Conservation (phyloP, 108 stramenopile genomes). For the Stephanodiscus triporus region DNA sequence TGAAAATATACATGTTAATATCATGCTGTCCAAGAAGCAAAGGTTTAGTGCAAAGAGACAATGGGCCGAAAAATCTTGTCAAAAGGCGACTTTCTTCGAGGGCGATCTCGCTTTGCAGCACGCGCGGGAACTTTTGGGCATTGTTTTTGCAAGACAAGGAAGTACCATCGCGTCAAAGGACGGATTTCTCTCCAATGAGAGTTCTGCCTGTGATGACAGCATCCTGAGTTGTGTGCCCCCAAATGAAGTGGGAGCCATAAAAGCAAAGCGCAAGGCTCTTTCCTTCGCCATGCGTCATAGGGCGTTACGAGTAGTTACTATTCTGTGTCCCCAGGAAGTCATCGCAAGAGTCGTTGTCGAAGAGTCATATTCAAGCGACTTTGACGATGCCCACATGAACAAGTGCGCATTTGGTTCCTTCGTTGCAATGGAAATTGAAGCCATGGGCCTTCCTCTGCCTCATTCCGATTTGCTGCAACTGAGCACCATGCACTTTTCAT, state of each 20-base stretch:
- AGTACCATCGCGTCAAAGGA: constrained; percentile 34
- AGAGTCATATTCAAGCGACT: constrained; percentile 47
- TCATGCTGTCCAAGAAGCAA: constrained; percentile 12
- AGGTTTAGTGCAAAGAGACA: constrained; percentile 18
- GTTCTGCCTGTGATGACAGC: constrained; percentile 17
- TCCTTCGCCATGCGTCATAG: constrained; percentile 90
- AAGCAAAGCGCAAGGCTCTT: constrained; percentile 38
- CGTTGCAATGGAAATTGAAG: constrained; percentile 86
- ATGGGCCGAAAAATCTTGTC: constrained; percentile 13
- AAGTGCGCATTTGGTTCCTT: constrained; percentile 75
- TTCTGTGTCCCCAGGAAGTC: constrained; percentile 80
- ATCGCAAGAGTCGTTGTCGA: constrained; percentile 64
- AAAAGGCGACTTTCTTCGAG: constrained; percentile 40
- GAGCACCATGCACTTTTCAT: constrained; percentile 79
- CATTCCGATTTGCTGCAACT: constrained; percentile 79
- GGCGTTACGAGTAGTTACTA: constrained; percentile 73
- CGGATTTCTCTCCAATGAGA: constrained; percentile 44
- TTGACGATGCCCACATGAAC: constrained; percentile 29
- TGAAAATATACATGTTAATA: constrained; percentile 51
- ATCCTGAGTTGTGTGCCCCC: constrained; percentile 7
- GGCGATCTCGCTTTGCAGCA: constrained; percentile 53
- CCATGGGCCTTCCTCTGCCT: constrained; percentile 85
- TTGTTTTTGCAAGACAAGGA: constrained; percentile 74
- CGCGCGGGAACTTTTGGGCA: constrained; percentile 68
- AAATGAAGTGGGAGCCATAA: constrained; percentile 16